phyloP scores from a whole-genome alignment of 345 rosid genomes.

The Salix koriyanagi region DNA sequence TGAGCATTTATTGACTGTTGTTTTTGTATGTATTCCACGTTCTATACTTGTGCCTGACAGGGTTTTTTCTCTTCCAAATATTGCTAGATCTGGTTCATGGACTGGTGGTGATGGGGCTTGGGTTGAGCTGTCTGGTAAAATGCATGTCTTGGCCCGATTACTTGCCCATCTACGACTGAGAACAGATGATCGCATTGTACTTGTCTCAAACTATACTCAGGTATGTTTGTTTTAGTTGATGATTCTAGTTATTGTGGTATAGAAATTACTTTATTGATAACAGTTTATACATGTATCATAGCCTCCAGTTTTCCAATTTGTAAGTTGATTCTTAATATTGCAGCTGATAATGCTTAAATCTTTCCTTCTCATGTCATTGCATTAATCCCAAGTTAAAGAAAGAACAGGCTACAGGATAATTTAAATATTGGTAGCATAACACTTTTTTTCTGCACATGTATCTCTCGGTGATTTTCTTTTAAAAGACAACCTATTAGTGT shows the following conservation, averaged over 20 bases:
- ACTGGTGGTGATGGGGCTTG: slow-evolving; percentile 92
- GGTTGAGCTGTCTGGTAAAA: slow-evolving; percentile 98
- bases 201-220: slow-evolving; percentile 98
- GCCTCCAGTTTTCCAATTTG: not conserved
- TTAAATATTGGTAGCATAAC: not conserved
- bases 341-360: not conserved
- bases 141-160: slow-evolving; percentile 91
- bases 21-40: not conserved
- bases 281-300: not conserved
- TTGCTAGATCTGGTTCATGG: slow-evolving; percentile 87
- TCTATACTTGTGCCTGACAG: slow-evolving; percentile 8
- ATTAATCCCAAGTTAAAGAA: not conserved
- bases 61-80: not conserved
- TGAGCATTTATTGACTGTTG: slow-evolving; percentile 19
- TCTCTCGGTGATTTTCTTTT: not conserved
- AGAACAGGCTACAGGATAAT: not conserved
- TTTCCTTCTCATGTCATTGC: not conserved
- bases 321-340: not conserved
- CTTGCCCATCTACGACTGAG: slow-evolving; percentile 72
- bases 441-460: not conserved
- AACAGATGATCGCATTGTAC: slow-evolving; percentile 92
- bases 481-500: not conserved
- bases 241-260: not conserved
- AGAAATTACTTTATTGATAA: slow-evolving; percentile 5
- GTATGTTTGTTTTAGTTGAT: slow-evolving; percentile 32